A percentile compares a stretch with the other conserved stretches of the same genome.
These are phyloP conservation scores for Pseudisothecium myosuroides DNA, from an alignment of 225 moss, liverwort and hornwort species.

Conservation along the genomic window DNA sequence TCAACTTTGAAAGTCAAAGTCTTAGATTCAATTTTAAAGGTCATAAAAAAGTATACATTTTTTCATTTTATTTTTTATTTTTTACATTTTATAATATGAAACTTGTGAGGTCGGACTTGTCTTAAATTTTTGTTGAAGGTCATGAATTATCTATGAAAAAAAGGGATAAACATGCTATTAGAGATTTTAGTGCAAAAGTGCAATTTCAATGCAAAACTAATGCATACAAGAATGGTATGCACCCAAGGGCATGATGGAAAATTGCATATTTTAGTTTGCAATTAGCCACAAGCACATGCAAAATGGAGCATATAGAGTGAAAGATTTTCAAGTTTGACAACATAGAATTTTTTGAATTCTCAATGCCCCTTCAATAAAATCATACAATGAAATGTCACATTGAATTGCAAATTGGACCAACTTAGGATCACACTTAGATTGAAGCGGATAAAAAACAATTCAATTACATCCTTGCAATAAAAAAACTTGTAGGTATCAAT, in stretches of 20 bases:
- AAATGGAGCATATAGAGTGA: too few relatives aligned
- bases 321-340: too few relatives aligned
- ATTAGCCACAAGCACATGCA: too few relatives aligned
- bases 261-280: background rate
- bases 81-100: too few relatives aligned
- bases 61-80: too few relatives aligned
- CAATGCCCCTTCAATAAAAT: too few relatives aligned
- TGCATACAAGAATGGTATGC: background rate
- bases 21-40: background rate
- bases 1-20: background rate
- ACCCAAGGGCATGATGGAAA: background rate
- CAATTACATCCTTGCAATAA: background rate
- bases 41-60: too few relatives aligned
- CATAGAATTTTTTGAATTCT: too few relatives aligned
- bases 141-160: background rate
- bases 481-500: fast-evolving
- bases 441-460: too few relatives aligned
- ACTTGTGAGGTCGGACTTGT: background rate
- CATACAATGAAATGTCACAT: too few relatives aligned
- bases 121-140: background rate
- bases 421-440: too few relatives aligned
- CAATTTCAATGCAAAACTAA: background rate
- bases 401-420: too few relatives aligned
- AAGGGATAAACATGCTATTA: background rate
- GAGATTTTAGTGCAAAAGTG: background rate